Evolutionary conservation across 1,139 yeast genomes (phyloP).

Genomic region (Suhomyces atakaporum): DNA sequence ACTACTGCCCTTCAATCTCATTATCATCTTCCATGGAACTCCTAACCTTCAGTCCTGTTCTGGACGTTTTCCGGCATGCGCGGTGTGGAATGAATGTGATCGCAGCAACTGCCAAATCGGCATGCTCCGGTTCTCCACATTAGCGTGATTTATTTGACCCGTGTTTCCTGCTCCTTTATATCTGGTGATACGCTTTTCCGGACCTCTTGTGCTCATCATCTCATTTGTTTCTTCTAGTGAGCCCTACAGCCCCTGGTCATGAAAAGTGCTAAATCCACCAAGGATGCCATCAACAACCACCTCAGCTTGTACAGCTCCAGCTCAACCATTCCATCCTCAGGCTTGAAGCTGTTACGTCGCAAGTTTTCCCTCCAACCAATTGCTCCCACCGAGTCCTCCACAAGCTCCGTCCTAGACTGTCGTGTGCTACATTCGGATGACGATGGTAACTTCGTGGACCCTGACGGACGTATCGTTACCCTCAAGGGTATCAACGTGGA

Average conservation of each 20-base stretch:
- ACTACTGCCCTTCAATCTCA: too few species aligned
- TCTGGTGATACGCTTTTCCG: too few species aligned
- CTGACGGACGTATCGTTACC: conserved; percentile 56
- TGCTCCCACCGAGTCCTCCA: conserved; percentile 13
- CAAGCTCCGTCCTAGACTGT: conserved; percentile 30
- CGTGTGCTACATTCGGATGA: conserved; percentile 35
- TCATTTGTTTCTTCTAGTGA: not conserved
- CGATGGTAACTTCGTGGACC: conserved; percentile 63
- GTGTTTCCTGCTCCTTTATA: too few species aligned
- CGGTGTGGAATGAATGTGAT: conserved; percentile 10
- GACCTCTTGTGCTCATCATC: too few species aligned
- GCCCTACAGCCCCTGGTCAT: conserved; percentile 9
- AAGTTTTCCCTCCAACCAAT: conserved; percentile 28
- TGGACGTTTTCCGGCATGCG: conserved; percentile 3
- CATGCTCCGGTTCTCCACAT: not conserved
- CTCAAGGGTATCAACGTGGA: conserved; percentile 85
- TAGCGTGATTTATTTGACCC: too few species aligned
- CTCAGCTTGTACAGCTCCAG: conserved; percentile 32
- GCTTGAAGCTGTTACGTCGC: conserved; percentile 31
- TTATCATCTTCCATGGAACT: too few species aligned
- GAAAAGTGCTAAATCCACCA: conserved; percentile 29
- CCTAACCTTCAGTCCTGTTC: too few species aligned
- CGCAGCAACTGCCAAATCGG: conserved; percentile 1
- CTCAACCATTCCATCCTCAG: conserved; percentile 28
- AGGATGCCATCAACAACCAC: conserved; percentile 35